These are phyloP conservation scores for Herpetomonas samuelpessoai DNA, from an alignment of 208 protist genomes.

Conservation along the genomic window DNA sequence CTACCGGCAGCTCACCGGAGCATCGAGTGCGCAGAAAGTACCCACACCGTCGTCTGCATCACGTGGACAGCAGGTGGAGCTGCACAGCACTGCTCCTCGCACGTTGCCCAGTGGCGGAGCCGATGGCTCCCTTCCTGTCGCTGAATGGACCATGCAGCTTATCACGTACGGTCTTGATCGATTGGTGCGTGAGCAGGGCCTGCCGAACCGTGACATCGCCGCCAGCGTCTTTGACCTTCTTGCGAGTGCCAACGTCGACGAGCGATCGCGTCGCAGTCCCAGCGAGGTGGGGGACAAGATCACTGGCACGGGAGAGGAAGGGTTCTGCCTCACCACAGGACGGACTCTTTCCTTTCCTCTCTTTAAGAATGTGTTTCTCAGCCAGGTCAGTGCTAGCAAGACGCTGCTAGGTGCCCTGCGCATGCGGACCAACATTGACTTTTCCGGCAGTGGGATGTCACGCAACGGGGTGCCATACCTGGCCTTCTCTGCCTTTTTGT, in stretches of 20 bases:
- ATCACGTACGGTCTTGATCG: conserved; percentile 9
- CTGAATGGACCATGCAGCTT: conserved; percentile 2
- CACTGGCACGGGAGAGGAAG: too few species aligned
- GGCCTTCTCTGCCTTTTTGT: conserved; percentile 6
- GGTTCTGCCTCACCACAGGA: too few species aligned
- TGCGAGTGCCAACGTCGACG: too few species aligned
- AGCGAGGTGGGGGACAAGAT: too few species aligned
- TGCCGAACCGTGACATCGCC: background rate
- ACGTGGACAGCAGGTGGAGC: too few species aligned
- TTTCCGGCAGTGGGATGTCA: background rate
- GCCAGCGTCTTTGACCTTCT: conserved; percentile 4
- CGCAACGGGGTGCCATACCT: conserved; percentile 10
- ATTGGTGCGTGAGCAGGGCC: conserved; percentile 4
- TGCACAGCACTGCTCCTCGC: too few species aligned
- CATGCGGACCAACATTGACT: conserved; percentile 11
- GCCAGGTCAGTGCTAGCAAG: conserved; percentile 1
- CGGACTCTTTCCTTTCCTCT: background rate
- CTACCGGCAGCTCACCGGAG: too few species aligned
- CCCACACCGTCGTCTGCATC: too few species aligned
- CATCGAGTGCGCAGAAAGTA: too few species aligned
- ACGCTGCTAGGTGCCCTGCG: background rate
- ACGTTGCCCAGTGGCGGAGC: too few species aligned
- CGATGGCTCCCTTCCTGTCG: too few species aligned
- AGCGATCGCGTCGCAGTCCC: too few species aligned
- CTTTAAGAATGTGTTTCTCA: conserved; percentile 12